Conservation (phyloP, 140 eudicot species). For the Ambrosia hybrid region DNA sequence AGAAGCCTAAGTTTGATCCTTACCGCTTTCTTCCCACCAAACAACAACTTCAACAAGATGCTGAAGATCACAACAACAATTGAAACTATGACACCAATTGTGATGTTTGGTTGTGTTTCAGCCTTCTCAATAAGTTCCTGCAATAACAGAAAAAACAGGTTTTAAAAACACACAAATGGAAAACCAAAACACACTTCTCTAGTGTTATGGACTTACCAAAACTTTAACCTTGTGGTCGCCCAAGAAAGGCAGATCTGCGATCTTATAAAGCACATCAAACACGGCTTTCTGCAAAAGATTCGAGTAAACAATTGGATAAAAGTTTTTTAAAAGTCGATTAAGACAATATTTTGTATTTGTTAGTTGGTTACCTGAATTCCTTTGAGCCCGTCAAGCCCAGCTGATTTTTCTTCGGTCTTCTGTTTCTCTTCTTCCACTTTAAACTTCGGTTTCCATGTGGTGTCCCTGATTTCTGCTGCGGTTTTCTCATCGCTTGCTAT, state of each 20-base stretch:
- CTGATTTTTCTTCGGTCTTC: constrained; percentile 67
- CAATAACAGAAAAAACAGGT: constrained; percentile 8
- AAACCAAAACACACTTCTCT: not conserved
- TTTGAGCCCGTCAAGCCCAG: constrained; percentile 51
- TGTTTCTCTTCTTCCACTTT: constrained; percentile 83
- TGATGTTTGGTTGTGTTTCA: constrained; percentile 67
- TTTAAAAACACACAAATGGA: not conserved
- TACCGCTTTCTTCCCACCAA: constrained; percentile 79
- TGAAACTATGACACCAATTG: constrained; percentile 59
- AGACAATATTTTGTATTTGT: not conserved
- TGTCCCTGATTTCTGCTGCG: constrained; percentile 61
- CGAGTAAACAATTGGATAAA: not conserved
- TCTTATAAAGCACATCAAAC: constrained; percentile 84
- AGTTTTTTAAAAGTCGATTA: not conserved
- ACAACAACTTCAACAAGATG: constrained; percentile 53
- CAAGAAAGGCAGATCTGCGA: constrained; percentile 75
- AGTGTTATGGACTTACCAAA: constrained; percentile 41
- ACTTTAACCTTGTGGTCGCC: constrained; percentile 61
- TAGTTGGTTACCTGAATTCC: constrained; percentile 65
- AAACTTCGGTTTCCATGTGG: constrained; percentile 81
- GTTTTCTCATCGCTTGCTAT: constrained; percentile 73
- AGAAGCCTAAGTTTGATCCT: constrained; percentile 18
- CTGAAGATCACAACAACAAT: constrained; percentile 51
- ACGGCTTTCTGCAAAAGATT: constrained; percentile 58
- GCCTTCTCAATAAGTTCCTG: constrained; percentile 87